Base-by-base conservation (phyloP, 345 rosid genomes). In the Gossypium mustelinum region DNA sequence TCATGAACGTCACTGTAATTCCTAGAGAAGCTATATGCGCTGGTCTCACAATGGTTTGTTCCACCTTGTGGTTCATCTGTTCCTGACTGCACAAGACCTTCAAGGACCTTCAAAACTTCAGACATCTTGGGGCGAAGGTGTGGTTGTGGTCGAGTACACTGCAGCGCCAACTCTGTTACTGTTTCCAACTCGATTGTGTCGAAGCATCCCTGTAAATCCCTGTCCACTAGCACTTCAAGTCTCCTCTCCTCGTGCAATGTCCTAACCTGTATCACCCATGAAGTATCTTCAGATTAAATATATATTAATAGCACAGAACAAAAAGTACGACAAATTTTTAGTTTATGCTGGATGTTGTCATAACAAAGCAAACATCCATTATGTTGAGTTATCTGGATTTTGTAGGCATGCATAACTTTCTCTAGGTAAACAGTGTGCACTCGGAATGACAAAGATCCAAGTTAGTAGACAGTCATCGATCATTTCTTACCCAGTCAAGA, bases 111-210 rank as follows among this genome's bases (percentile, higher is more conserved):
- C 80, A 92, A 72, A 45, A 90, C 88, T 68, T 88, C 87, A 1
- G 97, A 89, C 94, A 95, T 92, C 83, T 82, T 92, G 0, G 96
- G 98, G 44, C 97, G 86, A 29, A 86, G 83, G 75, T 74, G 86
- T 6, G 97, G 92, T 78, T 86, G 87, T 0, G 96, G 79, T 20
- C 72, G 94, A 50, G 99, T 88, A 75, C 99, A 95, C 24, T 85
- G 92, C 79, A 92, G 70, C 65, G 97, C 90, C 58, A 93, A 69
- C 68, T 91, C 93, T 67, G 83, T 94, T 8, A 84, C 81, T 79
- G 77, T 88, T 75, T 95, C 98, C 71, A 95, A 78, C 82, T 92
- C 92, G 25, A 27, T 39, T 16, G 73, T 82, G 59, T 95, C 98
- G 5, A 82, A 95, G 63, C 94, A 74, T 59, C 97, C 97, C 73